Base-by-base conservation (phyloP, 2,329 filamentous ascomycete genomes). In the Niveomyces coronatus region DNA sequence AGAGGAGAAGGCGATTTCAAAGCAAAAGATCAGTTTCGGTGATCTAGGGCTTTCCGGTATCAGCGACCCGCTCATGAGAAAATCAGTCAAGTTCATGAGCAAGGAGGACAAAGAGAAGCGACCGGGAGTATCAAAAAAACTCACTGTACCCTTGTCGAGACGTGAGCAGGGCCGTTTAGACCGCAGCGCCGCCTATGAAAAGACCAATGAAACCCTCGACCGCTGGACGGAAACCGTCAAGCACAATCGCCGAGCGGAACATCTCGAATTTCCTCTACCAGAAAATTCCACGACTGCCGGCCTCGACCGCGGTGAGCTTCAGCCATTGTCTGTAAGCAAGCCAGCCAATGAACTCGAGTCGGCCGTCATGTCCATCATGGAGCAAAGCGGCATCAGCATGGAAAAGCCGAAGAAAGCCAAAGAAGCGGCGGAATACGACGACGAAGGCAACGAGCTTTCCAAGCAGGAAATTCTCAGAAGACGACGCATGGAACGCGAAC, bases 181-280 rank as follows among this genome's bases (percentile, higher is more conserved):
- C 52, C 84, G 91, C 36, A 68, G 70, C 37, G 86, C 79, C 17
- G 91, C 91, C 3, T 93, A 88, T 50, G 78, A 87, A 24, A 88
- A 94, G 66, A 88, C 86, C 35, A 94, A 93, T 52, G 82, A 95
- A 58, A 89, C 87, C 0, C 68, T 98, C 18, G 79, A 85, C 45
- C 78, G 86, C 50, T 98, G 91, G 91, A 82, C 82, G 22, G 89
- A 95, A 44, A 96, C 91, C 0, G 87, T 98, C 52, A 94, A 95
- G 62, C 78, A 85, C 22, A 95, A 95, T 58, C 82, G 91, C 43
- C 75, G 86, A 49, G 88, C 89, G 1, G 91, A 96, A 46, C 86
- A 94, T 57, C 67, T 98, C 10, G 70, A 80, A 15, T 98, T 98
- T 53, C 91, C 91, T 5, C 70, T 96, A 0, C 73, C 81, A 3